phyloP scores from a whole-genome alignment of 208 protist species.

The Trypanosoma rangeli region DNA sequence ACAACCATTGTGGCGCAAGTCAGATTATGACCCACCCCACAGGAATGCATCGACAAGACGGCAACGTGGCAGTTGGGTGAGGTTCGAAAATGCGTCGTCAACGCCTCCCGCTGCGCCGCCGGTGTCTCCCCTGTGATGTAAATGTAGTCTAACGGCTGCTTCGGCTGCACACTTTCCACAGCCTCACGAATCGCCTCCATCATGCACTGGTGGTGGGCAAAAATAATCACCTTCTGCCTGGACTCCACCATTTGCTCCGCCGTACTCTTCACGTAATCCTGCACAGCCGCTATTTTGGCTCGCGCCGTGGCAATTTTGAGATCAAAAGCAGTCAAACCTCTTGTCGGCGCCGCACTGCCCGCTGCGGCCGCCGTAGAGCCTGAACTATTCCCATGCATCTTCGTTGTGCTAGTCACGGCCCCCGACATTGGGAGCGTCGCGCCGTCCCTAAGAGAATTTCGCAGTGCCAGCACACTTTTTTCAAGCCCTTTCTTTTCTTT shows the following conservation, averaged over 20 bases:
- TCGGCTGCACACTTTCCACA: conserved; percentile 64
- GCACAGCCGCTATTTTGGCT: conserved; percentile 88
- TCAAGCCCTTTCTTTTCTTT: conserved; percentile 84
- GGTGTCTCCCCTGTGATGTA: conserved; percentile 91
- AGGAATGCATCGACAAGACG: conserved; percentile 93
- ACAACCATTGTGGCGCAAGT: conserved; percentile 93
- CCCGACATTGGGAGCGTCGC: background rate
- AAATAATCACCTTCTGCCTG: conserved; percentile 92
- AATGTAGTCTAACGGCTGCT: conserved; percentile 86
- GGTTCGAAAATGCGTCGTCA: conserved; percentile 80
- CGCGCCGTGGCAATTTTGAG: conserved; percentile 83
- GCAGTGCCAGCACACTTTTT: conserved; percentile 67
- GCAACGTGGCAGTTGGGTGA: conserved; percentile 73
- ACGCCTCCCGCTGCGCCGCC: conserved; percentile 55
- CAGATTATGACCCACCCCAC: conserved; percentile 96
- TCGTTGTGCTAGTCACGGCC: background rate
- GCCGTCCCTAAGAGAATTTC: conserved; percentile 33
- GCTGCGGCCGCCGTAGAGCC: background rate
- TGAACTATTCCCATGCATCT: background rate
- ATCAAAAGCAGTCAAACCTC: conserved; percentile 71
- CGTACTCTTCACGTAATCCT: conserved; percentile 81
- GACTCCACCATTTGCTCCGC: conserved; percentile 77
- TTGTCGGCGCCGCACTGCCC: background rate
- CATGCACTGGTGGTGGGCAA: conserved; percentile 93
- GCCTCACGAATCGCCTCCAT: conserved; percentile 86